Evolutionary conservation across 2,329 filamentous ascomycete species (phyloP).

Genomic region (Clarireedia homoeocarpa): DNA sequence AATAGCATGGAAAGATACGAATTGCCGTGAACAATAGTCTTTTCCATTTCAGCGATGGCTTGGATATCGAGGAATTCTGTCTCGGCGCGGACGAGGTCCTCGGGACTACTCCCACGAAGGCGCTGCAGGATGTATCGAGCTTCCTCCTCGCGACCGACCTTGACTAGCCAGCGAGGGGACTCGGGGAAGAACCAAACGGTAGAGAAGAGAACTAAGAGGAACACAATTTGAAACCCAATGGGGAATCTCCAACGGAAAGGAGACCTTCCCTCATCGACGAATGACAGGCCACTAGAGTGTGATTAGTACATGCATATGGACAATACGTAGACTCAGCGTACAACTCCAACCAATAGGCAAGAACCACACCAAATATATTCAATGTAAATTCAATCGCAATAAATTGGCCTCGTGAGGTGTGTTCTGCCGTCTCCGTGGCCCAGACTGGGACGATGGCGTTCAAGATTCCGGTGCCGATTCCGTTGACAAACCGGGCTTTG

Average conservation of each 20-base stretch:
- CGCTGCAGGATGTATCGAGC: constrained; percentile 20
- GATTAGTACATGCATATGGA: neutral
- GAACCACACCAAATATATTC: constrained; percentile 63
- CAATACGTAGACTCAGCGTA: constrained; percentile 6
- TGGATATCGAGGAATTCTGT: neutral
- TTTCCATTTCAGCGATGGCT: neutral
- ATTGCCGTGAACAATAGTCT: neutral
- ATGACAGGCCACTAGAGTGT: neutral
- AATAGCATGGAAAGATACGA: neutral
- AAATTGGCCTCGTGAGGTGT: constrained; percentile 49
- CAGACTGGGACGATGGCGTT: neutral
- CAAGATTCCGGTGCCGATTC: neutral
- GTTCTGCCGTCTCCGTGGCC: neutral
- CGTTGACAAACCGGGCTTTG: neutral
- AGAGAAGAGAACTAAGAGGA: constrained; percentile 48
- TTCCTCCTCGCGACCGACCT: constrained; percentile 36
- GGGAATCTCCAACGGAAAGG: constrained; percentile 48
- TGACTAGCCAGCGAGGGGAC: constrained; percentile 39
- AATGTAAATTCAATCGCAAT: constrained; percentile 66
- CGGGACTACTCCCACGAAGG: neutral
- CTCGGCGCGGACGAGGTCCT: neutral
- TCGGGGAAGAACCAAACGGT: constrained; percentile 47
- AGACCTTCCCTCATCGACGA: neutral
- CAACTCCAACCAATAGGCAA: constrained; percentile 50
- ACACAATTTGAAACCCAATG: constrained; percentile 48